Base-by-base conservation (phyloP, 2,329 filamentous ascomycete species). In the Neurospora crassa region DNA sequence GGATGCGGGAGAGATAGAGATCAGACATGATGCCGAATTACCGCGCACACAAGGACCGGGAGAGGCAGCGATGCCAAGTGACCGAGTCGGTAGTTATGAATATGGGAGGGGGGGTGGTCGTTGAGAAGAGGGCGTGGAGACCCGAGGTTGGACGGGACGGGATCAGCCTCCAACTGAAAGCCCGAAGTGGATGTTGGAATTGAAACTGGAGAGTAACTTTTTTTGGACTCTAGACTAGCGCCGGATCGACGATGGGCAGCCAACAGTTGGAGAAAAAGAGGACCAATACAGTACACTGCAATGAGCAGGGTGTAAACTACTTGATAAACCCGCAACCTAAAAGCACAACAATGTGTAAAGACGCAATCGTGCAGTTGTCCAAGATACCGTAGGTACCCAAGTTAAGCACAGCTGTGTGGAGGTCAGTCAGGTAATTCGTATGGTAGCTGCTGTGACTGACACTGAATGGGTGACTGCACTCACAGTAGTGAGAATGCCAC, bases 1-100 rank as follows among this genome's bases (percentile, higher is more conserved):
- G 81, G 69, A 85, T 72, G 77, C 81, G 85, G 70, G 79, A 85
- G 70, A 81, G 82, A 80, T 82, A 86, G 76, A 82, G 84, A 78
- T 87, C 85, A 68, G 86, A 85, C 87, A 89, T 89, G 74, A 69
- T 73, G 73, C 47, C 45, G 24, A 63, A 37, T 63, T 63, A 63
- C 16, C 29, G 24, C 24, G 34, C 24, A 63, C 16, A 18, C 53
- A 11, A 16, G 20, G 47, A 3, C 24, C 6, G 24, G 14, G 14
- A 59, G 20, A 59, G 29, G 24, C 47, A 34, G 47, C 14, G 24
- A 63, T 63, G 29, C 53, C 16, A 63, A 18, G 53, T 63, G 53
- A 24, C 16, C 53, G 29, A 63, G 14, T 11, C 16, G 53, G 5
- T 63, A n/a, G 53, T 11, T 63, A n/a, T 63, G 24, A 37, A 37